Conservation (phyloP, 495 filamentous ascomycete genomes). For the Hyphodiscus hymeniophilus region DNA sequence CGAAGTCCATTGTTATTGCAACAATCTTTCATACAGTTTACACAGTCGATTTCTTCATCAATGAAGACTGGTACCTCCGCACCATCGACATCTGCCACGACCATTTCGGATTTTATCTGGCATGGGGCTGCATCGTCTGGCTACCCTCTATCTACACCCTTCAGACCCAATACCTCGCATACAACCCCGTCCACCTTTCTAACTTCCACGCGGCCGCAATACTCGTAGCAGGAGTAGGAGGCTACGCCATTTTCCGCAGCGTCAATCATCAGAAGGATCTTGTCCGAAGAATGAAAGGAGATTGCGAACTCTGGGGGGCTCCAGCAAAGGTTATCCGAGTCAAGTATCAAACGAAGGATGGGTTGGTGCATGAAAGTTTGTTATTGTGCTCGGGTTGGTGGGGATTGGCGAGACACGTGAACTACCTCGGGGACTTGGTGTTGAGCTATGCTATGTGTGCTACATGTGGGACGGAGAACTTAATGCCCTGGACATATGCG, state of each 20-base stretch:
- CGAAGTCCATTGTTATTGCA: constrained; percentile 36
- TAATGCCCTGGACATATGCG: constrained; percentile 40
- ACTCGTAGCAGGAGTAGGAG: constrained; percentile 27
- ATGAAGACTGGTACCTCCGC: constrained; percentile 42
- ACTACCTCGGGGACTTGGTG: constrained; percentile 40
- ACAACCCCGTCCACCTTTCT: constrained; percentile 32
- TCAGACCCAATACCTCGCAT: constrained; percentile 40
- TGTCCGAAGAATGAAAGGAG: constrained; percentile 32
- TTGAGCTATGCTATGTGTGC: constrained; percentile 36
- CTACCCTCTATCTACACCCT: constrained; percentile 39
- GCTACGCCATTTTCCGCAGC: constrained; percentile 37
- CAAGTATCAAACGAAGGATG: constrained; percentile 33
- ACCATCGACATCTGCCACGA: constrained; percentile 45
- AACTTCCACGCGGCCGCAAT: constrained; percentile 23
- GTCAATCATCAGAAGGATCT: constrained; percentile 42
- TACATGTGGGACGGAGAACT: constrained; percentile 28
- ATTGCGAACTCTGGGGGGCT: constrained; percentile 36
- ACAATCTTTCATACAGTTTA: constrained; percentile 37
- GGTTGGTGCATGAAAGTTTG: constrained; percentile 30
- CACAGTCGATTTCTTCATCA: constrained; percentile 42
- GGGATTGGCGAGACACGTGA: constrained; percentile 39
- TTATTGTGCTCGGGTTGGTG: constrained; percentile 43
- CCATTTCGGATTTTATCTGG: constrained; percentile 45
- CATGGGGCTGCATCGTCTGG: constrained; percentile 38
- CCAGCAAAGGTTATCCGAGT: constrained; percentile 31